Evolutionary conservation across 1,284 basidiomycete species (phyloP).

Genomic region (Cutaneotrichosporon mucoides): DNA sequence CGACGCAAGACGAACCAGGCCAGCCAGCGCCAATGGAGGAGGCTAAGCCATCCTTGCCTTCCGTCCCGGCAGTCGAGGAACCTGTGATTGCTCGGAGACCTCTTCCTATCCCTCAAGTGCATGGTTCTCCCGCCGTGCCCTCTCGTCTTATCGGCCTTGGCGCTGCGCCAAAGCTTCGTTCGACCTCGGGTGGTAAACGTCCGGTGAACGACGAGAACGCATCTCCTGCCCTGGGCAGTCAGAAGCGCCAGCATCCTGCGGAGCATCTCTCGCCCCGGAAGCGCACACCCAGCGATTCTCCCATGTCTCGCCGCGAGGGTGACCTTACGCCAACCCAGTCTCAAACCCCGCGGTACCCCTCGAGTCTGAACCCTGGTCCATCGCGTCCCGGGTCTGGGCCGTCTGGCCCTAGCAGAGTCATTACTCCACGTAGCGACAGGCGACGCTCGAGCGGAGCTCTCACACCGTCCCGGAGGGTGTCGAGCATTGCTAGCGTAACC

Average conservation of each 20-base stretch:
- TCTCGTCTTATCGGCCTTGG: slow-evolving; percentile 23
- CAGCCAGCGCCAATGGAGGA: too few relatives aligned
- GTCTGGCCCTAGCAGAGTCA: background rate
- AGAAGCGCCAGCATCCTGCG: slow-evolving; percentile 39
- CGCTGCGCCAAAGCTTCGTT: slow-evolving; percentile 30
- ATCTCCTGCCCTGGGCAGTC: slow-evolving; percentile 1
- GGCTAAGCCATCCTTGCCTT: too few relatives aligned
- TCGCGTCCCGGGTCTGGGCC: background rate
- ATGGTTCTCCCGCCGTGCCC: too few relatives aligned
- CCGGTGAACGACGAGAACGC: slow-evolving; percentile 20
- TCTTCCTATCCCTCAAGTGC: background rate
- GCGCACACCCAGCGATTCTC: slow-evolving; percentile 23
- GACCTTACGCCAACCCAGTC: background rate
- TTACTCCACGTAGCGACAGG: background rate
- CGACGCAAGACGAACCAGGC: too few relatives aligned
- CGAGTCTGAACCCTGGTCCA: background rate
- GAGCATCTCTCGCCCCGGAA: slow-evolving; percentile 41
- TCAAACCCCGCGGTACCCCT: background rate
- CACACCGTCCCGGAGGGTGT: slow-evolving; percentile 8
- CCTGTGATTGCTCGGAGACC: background rate
- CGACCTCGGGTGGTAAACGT: slow-evolving; percentile 36
- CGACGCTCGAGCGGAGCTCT: slow-evolving; percentile 5
- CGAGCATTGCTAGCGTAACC: slow-evolving; percentile 5
- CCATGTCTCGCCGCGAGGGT: slow-evolving; percentile 16
- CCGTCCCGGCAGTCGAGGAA: too few relatives aligned